These are phyloP conservation scores for Dictyostelium purpureum DNA, from an alignment of 78 protist species.

Conservation along the genomic window DNA sequence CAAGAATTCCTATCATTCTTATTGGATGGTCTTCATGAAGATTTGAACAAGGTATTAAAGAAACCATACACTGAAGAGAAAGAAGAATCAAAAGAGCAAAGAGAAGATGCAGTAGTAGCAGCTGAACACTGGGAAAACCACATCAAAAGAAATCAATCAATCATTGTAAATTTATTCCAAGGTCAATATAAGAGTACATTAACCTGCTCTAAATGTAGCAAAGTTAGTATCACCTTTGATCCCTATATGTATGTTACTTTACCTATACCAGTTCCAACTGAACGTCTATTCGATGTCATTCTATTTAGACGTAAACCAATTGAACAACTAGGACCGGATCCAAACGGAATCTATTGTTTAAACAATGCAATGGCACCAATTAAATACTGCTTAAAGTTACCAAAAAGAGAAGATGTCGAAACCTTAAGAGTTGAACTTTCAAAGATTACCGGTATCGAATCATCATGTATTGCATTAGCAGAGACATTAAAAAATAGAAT, in stretches of 20 bases:
- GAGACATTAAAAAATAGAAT: constrained; percentile 49
- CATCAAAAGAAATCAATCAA: constrained; percentile 84
- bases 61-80: constrained; percentile 84
- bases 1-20: constrained; percentile 89
- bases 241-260: constrained; percentile 91
- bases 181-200: constrained; percentile 86
- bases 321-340: constrained; percentile 39
- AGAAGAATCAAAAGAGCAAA: constrained; percentile 42
- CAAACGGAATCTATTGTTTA: constrained; percentile 50
- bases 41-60: constrained; percentile 84
- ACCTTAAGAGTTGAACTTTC: constrained; percentile 46
- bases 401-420: constrained; percentile 35
- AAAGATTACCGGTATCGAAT: constrained; percentile 49
- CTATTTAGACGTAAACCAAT: constrained; percentile 51
- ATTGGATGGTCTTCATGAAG: constrained; percentile 95
- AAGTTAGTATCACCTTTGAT: constrained; percentile 81
- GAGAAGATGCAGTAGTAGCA: constrained; percentile 83
- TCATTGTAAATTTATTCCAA: constrained; percentile 91
- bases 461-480: constrained; percentile 57
- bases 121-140: constrained; percentile 89
- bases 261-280: constrained; percentile 85
- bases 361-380: constrained; percentile 70
- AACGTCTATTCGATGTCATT: constrained; percentile 46
- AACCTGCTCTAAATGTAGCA: constrained; percentile 74
- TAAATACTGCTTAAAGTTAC: constrained; percentile 25